phyloP scores from a whole-genome alignment of 1,139 yeast genomes.

The Blastobotrys ciferrii region DNA sequence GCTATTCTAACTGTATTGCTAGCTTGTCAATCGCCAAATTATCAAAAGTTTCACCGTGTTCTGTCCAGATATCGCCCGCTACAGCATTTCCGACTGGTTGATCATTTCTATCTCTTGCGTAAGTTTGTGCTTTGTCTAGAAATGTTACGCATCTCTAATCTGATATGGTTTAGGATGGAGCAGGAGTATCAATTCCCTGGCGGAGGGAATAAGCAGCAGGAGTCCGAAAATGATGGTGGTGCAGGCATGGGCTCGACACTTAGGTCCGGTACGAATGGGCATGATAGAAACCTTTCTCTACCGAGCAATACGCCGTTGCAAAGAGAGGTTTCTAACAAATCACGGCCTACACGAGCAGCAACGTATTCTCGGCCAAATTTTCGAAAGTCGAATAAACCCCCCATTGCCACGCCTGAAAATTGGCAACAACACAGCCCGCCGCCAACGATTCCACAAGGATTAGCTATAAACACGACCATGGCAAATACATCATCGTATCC shows the following conservation, averaged over 20 bases:
- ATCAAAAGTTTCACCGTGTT: no score
- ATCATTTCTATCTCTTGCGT: not conserved
- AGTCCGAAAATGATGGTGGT: not conserved
- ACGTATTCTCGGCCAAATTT: conserved; percentile 25
- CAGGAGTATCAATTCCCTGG: not conserved
- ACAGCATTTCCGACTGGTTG: not conserved
- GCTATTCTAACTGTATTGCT: not conserved
- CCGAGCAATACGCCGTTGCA: conserved; percentile 26
- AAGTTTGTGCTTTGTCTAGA: not conserved
- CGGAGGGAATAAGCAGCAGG: not conserved
- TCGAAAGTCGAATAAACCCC: conserved; percentile 8
- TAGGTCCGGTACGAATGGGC: conserved; percentile 11
- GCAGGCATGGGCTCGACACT: not conserved
- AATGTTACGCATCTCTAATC: not conserved
- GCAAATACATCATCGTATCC: conserved; percentile 15
- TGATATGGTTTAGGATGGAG: not conserved
- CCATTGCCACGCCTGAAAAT: conserved; percentile 1
- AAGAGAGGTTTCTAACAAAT: conserved; percentile 16
- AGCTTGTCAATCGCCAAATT: not conserved
- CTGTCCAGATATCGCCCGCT: not conserved
- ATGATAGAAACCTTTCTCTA: conserved; percentile 34
- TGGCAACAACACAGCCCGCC: conserved; percentile 5
- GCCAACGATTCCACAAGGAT: conserved; percentile 9
- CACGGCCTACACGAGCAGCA: conserved; percentile 31
- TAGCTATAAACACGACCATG: not conserved